Percentiles rank a stretch among this genome's conserved stretches.
phyloP scores from a whole-genome alignment of 306 rosid genomes.

The Argentina anserina region DNA sequence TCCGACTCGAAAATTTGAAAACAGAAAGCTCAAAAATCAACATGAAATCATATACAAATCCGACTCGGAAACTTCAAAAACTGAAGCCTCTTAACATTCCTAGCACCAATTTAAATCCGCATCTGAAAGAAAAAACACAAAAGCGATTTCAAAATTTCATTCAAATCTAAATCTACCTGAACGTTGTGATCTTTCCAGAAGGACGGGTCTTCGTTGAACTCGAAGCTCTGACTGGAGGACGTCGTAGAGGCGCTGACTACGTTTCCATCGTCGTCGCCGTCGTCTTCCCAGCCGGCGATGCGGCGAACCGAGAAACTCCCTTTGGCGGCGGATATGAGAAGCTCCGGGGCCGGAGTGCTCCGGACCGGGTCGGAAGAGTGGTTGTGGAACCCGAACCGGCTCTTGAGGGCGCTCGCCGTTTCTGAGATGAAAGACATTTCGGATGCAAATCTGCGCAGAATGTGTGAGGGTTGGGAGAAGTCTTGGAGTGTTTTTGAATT shows the following conservation, averaged over 20 bases:
- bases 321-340: slow-evolving; percentile 52
- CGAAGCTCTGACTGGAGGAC: slow-evolving; percentile 59
- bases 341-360: slow-evolving; percentile 70
- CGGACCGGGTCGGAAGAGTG: slow-evolving; percentile 54
- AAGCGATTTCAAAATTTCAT: neutral
- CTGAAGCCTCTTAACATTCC: neutral
- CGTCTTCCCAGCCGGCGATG: slow-evolving; percentile 46
- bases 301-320: slow-evolving; percentile 58
- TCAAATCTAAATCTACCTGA: slow-evolving; percentile 46
- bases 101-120: neutral
- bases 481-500: slow-evolving; percentile 6
- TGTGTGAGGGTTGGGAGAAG: neutral
- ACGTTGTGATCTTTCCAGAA: slow-evolving; percentile 98
- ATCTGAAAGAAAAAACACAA: neutral
- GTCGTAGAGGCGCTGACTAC: slow-evolving; percentile 28
- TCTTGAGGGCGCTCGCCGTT: slow-evolving; percentile 80
- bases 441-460: neutral
- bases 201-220: slow-evolving; percentile 75
- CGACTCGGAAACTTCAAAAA: neutral
- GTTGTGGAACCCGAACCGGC: slow-evolving; percentile 76
- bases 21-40: too few relatives aligned
- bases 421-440: slow-evolving; percentile 79
- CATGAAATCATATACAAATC: neutral
- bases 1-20: neutral
- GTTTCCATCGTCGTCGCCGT: slow-evolving; percentile 36